Conservation (phyloP, 495 filamentous ascomycete genomes). For the Neurospora cerealis region DNA sequence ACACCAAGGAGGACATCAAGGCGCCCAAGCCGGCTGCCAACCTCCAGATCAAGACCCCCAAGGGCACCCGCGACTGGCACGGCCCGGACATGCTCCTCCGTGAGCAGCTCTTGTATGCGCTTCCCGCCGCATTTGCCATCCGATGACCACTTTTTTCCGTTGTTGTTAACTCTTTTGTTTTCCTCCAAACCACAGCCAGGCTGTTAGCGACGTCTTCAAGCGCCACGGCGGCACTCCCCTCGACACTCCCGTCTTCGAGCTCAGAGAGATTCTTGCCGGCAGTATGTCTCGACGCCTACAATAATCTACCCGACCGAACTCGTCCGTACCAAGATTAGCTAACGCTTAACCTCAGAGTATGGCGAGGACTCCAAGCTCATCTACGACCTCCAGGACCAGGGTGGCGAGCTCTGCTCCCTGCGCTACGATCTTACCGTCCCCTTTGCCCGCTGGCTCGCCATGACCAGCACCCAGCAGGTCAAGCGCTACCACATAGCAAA, state of each 20-base stretch:
- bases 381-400: slow-evolving; percentile 83
- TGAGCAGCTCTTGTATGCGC: slow-evolving; percentile 14
- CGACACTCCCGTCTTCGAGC: slow-evolving; percentile 40
- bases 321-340: slow-evolving; percentile 52
- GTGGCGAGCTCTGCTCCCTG: slow-evolving; percentile 72
- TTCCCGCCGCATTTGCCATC: not conserved
- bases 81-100: slow-evolving; percentile 12
- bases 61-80: slow-evolving; percentile 19
- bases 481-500: slow-evolving; percentile 91
- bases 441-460: slow-evolving; percentile 86
- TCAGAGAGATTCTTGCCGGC: slow-evolving; percentile 60
- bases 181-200: slow-evolving; percentile 8
- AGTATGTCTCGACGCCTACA: slow-evolving; percentile 18
- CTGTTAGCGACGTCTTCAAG: slow-evolving; percentile 22
- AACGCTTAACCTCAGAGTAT: slow-evolving; percentile 56
- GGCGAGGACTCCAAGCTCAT: slow-evolving; percentile 82
- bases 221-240: slow-evolving; percentile 34
- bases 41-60: slow-evolving; percentile 23
- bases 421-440: slow-evolving; percentile 90
- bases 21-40: not conserved
- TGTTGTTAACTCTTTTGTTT: not conserved
- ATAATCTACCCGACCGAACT: slow-evolving; percentile 28
- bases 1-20: not conserved
- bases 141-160: not conserved
- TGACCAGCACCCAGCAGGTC: slow-evolving; percentile 70